Evolutionary conservation across 1,284 basidiomycete genomes (phyloP), one percentile per base, ranked within the genome.

Genomic region (Trichosporon sp.): DNA sequence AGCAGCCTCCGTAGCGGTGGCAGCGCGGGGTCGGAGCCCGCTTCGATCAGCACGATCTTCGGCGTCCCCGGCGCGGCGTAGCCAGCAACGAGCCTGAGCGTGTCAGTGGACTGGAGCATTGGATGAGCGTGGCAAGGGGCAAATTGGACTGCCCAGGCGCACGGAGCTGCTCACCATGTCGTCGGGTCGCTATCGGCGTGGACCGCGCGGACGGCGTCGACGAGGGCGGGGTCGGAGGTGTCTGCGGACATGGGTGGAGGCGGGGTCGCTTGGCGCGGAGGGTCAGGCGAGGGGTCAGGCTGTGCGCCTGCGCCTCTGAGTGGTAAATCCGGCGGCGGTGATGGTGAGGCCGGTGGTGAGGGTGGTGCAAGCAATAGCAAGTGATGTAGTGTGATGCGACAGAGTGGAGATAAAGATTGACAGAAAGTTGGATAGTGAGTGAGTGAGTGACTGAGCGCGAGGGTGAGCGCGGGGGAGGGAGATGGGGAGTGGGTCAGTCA

Each of bases 221-320:
- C 58, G 61, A 77, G 66, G 10, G 69, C 69, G 21, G 72, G 70
- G 58, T 74, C 72, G 31, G 73, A 72, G 37, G 73, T 66, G 63
- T 77, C 73, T 32, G 70, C 70, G 37, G 75, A 73, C 75, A 77
- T 77, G 31, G 54, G 62, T 29, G 49, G 16, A 13, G 46, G 16
- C 19, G 46, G 23, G 10, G 25, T 8, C 19, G 27, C 25, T 16
- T 4, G 16, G 36, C 7, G 36, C 23, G 40, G 40, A 44, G 40
- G 40, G 40, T 44, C 40, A 44, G 40, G 40, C 40, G 40, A 44
- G 40, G 40, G n/a, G 40, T 21, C 40, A 44, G 40, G 40, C 40
- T n/a, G 19, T 44, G 40, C 40, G 40, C 40, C 40, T 44, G 40
- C 40, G 40, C 40, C 40, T 44, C 40, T n/a, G 16, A 16, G 40